Evolutionary conservation across 495 filamentous ascomycete species (phyloP), one percentile per base, ranked within the genome.

Genomic region (Neurospora sp.): DNA sequence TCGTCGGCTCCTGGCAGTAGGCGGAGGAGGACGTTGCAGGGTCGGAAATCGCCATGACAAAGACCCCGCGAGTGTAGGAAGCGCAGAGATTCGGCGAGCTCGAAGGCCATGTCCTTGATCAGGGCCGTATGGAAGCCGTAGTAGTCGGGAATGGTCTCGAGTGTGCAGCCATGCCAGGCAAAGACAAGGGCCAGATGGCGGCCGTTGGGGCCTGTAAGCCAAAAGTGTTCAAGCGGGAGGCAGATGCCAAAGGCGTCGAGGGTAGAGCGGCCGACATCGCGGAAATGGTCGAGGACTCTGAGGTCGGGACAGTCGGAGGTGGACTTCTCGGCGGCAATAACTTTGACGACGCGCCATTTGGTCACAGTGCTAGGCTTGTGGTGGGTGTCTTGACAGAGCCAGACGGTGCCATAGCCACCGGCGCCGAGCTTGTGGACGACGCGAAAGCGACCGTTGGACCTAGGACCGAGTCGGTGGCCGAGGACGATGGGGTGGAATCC

Each of bases 371-470:
- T 62, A 4, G 54, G 54, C 27, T 62, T 27, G 54, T 62, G 7
- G 27, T 62, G 23, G 80, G 75, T 4, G 46, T 88, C 84, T 4
- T 74, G 77, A 42, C 83, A 84, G 71, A 89, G 81, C 85, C 84
- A 89, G 73, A 85, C 80, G 5, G 83, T 88, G 11, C 82, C 85
- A 74, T 81, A 86, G 31, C 81, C 81, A 10, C 85, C 84, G 69
- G 78, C 84, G 0, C 84, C 86, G 16, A 88, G 77, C 69, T 88
- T 88, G 75, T 87, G 82, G 9, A 81, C 78, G 74, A 86, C 82
- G 9, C 71, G 72, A 72, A 86, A 88, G 44, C 79, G 74, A 0
- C 74, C 54, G 31, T 69, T 40, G 5, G 54, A 62, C 0, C 7
- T 1, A 1, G 35, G 31, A 4, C 39, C 59, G 39, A 73, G n/a